phyloP scores from a whole-genome alignment of 345 rosid genomes.

The Barbarea vulgaris region DNA sequence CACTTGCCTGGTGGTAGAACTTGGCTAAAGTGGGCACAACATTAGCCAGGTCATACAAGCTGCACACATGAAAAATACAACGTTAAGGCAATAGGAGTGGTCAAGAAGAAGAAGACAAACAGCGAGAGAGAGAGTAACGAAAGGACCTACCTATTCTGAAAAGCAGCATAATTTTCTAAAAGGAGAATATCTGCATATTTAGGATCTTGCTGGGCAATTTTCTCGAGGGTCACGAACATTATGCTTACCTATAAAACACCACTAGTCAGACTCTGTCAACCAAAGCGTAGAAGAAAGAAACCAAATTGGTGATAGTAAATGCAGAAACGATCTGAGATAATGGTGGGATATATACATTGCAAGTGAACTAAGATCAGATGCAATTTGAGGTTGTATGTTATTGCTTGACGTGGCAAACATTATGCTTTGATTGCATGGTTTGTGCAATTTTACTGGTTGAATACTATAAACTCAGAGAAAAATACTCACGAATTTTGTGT shows the following conservation, averaged over 20 bases:
- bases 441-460: background rate
- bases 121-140: background rate
- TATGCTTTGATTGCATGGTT: slow-evolving; percentile 1
- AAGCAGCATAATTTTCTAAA: slow-evolving; percentile 96
- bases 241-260: slow-evolving; percentile 76
- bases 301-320: background rate
- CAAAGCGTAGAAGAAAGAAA: background rate
- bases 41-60: slow-evolving; percentile 96
- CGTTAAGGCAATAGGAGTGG: slow-evolving; percentile 1
- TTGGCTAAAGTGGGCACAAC: slow-evolving; percentile 95
- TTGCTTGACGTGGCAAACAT: background rate
- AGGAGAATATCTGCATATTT: slow-evolving; percentile 91
- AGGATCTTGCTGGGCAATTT: slow-evolving; percentile 90
- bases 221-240: slow-evolving; percentile 94
- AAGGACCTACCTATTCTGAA: slow-evolving; percentile 76
- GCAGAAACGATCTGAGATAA: slow-evolving; percentile 3
- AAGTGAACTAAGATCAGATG: slow-evolving; percentile 18
- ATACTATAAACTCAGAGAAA: background rate
- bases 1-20: slow-evolving; percentile 99
- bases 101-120: background rate
- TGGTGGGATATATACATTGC: background rate
- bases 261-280: slow-evolving; percentile 6
- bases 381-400: slow-evolving; percentile 6
- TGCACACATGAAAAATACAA: slow-evolving; percentile 43
- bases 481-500: slow-evolving; percentile 85